phyloP scores from a whole-genome alignment of 2,329 filamentous ascomycete species.

The Microdochium nivale region DNA sequence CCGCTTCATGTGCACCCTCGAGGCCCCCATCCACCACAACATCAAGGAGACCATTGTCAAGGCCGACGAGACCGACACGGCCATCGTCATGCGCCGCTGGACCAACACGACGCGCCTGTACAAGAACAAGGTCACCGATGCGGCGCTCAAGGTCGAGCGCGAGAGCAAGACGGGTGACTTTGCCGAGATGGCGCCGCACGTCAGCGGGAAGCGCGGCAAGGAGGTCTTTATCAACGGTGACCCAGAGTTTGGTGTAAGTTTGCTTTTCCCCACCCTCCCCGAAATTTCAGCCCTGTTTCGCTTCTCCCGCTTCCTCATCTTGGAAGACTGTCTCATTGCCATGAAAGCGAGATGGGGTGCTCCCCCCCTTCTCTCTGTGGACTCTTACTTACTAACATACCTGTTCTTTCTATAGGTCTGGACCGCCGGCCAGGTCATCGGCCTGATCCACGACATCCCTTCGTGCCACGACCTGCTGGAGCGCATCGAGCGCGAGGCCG shows the following conservation, averaged over 20 bases:
- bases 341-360: no score
- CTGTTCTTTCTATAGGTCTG: slow-evolving; percentile 57
- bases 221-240: slow-evolving; percentile 92
- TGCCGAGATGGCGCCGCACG: slow-evolving; percentile 73
- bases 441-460: slow-evolving; percentile 75
- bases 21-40: slow-evolving; percentile 84
- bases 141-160: slow-evolving; percentile 74
- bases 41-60: slow-evolving; percentile 91
- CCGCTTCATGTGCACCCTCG: slow-evolving; percentile 91
- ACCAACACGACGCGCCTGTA: slow-evolving; percentile 85
- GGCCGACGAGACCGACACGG: slow-evolving; percentile 83
- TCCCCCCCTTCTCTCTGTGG: no score
- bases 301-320: background rate
- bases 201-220: slow-evolving; percentile 83
- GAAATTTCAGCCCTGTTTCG: background rate
- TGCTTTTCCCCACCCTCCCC: background rate
- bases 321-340: slow-evolving; percentile 1
- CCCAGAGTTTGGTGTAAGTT: slow-evolving; percentile 74
- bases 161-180: slow-evolving; percentile 83
- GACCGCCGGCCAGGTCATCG: slow-evolving; percentile 95
- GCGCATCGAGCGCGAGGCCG: slow-evolving; percentile 71
- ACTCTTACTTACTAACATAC: slow-evolving; percentile 3
- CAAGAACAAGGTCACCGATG: slow-evolving; percentile 78
- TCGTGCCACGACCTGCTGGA: slow-evolving; percentile 61
- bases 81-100: slow-evolving; percentile 82